Evolutionary conservation across 2,329 filamentous ascomycete species (phyloP).

Genomic region (Arthrinium phaeospermum): DNA sequence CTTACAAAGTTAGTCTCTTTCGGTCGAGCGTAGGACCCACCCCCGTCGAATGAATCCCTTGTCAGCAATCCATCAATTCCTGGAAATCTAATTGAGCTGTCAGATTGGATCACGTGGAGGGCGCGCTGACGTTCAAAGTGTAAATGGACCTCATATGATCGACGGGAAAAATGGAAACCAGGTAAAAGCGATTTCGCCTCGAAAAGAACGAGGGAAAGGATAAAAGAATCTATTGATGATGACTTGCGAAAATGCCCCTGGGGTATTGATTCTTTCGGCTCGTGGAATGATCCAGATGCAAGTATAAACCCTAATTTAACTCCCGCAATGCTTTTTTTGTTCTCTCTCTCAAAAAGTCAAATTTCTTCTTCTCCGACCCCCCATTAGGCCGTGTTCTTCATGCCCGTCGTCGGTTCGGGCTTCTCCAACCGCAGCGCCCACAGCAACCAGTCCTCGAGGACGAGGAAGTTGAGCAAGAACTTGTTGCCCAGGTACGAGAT

Average conservation of each 20-base stretch:
- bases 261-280: not conserved
- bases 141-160: not conserved
- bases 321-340: not conserved
- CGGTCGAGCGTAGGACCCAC: not conserved
- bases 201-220: not conserved
- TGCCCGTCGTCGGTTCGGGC: slow-evolving; percentile 57
- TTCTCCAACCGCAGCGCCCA: slow-evolving; percentile 68
- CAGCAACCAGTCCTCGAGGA: slow-evolving; percentile 69
- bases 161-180: not conserved
- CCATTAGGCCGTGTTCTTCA: slow-evolving; percentile 24
- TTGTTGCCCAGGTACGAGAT: slow-evolving; percentile 62
- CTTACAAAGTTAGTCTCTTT: not conserved
- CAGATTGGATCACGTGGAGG: not conserved
- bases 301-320: slow-evolving; percentile 7
- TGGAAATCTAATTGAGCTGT: not conserved
- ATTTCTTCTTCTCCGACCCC: not conserved
- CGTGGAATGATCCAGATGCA: not conserved
- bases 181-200: not conserved
- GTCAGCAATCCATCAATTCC: not conserved
- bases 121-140: not conserved
- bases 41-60: not conserved
- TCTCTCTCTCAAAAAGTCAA: not conserved
- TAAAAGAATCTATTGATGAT: not conserved
- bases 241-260: not conserved
- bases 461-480: slow-evolving; percentile 62